Conservation (phyloP, 169 alveolate genomes). For the Eimeria acervulina region DNA sequence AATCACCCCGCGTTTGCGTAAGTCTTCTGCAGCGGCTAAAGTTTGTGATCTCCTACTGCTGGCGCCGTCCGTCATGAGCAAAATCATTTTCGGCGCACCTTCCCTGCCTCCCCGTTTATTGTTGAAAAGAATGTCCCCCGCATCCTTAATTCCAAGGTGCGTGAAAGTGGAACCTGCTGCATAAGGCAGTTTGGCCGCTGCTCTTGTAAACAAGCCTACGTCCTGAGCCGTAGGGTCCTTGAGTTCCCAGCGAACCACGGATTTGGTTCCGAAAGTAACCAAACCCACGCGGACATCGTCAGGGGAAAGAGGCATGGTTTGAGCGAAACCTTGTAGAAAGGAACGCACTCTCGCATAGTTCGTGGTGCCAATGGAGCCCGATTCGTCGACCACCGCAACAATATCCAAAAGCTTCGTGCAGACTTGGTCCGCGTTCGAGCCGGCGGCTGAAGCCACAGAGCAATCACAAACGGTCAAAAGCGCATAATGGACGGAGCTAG, state of each 20-base stretch:
- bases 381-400: conserved; percentile 46
- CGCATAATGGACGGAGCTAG: neutral
- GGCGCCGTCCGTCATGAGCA: conserved; percentile 77
- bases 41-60: conserved; percentile 12
- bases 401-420: conserved; percentile 76
- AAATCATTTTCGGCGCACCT: conserved; percentile 50
- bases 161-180: conserved; percentile 62
- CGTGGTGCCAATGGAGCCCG: conserved; percentile 56
- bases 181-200: neutral
- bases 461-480: neutral
- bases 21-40: neutral
- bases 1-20: conserved; percentile 51
- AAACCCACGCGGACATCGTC: conserved; percentile 50
- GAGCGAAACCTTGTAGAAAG: neutral
- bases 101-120: neutral
- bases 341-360: conserved; percentile 53
- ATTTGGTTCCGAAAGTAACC: neutral
- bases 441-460: conserved; percentile 6
- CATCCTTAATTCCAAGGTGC: neutral
- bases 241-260: conserved; percentile 38
- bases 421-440: conserved; percentile 3
- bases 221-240: neutral
- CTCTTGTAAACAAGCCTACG: neutral
- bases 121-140: neutral
- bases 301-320: conserved; percentile 15